Evolutionary conservation across 1,139 yeast genomes (phyloP).

Genomic region (Pichia sp.): DNA sequence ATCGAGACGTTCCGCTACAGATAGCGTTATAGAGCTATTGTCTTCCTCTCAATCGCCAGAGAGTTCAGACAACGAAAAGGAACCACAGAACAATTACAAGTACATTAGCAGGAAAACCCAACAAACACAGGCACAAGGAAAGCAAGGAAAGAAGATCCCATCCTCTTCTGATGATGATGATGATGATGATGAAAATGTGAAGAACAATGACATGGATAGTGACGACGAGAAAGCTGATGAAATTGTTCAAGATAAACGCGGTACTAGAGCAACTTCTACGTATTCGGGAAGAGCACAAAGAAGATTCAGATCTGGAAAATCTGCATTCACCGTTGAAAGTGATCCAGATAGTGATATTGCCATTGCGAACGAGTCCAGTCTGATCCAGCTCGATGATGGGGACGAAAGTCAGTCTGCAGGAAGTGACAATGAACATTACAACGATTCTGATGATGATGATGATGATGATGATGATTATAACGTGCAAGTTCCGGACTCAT

Average conservation of each 20-base stretch:
- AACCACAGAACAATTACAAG: no score
- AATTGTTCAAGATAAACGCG: no score
- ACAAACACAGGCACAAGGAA: no score
- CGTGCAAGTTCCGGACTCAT: slow-evolving; percentile 41
- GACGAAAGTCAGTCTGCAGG: neutral
- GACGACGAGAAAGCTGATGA: neutral
- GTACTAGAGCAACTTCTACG: no score
- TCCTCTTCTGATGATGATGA: neutral
- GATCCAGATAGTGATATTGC: neutral
- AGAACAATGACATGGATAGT: neutral
- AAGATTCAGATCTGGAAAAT: no score
- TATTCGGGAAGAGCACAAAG: no score
- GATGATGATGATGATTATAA: slow-evolving; percentile 15
- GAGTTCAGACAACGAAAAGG: no score
- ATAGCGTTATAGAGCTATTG: neutral
- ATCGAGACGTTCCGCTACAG: neutral
- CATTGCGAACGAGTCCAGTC: neutral
- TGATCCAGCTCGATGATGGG: neutral
- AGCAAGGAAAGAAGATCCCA: neutral
- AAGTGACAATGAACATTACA: neutral
- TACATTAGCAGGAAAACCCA: no score
- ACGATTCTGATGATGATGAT: neutral
- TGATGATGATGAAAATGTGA: neutral
- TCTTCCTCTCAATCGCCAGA: neutral
- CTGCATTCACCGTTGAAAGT: no score